A percentile compares a stretch with the other conserved stretches of the same genome.
Conservation (phyloP, 2,329 filamentous ascomycete species). For the Colletotrichum destructivum region DNA sequence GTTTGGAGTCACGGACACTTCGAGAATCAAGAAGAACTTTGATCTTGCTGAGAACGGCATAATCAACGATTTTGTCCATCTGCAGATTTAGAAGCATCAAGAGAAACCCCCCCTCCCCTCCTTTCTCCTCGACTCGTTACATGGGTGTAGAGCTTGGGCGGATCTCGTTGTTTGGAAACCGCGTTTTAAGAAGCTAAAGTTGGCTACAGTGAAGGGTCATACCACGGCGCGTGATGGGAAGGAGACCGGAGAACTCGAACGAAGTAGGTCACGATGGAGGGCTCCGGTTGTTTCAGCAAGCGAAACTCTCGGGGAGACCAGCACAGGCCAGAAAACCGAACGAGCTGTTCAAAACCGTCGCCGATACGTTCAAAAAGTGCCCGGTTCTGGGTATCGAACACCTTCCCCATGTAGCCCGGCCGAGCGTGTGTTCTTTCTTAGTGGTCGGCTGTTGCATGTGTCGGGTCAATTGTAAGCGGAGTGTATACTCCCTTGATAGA, state of each 20-base stretch:
- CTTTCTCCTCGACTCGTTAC: no score
- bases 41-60: not conserved
- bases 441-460: not conserved
- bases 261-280: not conserved
- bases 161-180: not conserved
- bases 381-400: conserved; percentile 16
- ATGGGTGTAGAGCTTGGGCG: not conserved
- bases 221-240: not conserved
- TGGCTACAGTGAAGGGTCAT: not conserved
- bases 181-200: not conserved
- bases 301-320: not conserved
- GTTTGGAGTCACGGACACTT: not conserved
- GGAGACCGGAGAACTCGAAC: not conserved
- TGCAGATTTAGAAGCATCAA: not conserved
- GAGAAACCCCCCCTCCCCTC: no score
- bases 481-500: not conserved
- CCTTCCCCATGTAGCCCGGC: not conserved
- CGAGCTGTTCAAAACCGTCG: not conserved
- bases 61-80: no score
- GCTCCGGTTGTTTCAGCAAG: not conserved
- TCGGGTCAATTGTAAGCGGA: not conserved
- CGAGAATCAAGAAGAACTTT: not conserved
- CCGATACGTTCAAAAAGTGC: conserved; percentile 12
- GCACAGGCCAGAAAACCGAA: not conserved
- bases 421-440: not conserved